Base-by-base conservation (phyloP, 768 basidiomycete genomes). In the Lactifluus pinguis region DNA sequence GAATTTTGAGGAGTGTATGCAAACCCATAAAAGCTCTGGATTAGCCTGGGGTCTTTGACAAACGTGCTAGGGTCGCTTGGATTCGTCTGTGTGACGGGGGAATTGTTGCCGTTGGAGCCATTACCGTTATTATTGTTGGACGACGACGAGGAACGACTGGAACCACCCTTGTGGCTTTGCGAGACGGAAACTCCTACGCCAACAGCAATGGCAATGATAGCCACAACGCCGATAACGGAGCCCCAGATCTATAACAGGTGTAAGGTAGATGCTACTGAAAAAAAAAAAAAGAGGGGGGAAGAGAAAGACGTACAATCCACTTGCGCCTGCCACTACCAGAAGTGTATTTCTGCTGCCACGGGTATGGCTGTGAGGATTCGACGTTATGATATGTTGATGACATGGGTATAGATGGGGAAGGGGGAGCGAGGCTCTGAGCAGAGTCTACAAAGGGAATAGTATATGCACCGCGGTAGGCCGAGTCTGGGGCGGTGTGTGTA, bases 1-100 rank as follows among this genome's bases (percentile, higher is more conserved):
- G 85, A 83, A 44, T 84, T 84, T 19, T 75, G 74, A 9, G 93
- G 92, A 1, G 91, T 92, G 72, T 95, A 95, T 0, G 93, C 93
- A 25, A 95, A 69, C 5, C 89, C 93, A 70, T 86, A 95, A 74
- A 97, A 90, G 0, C 83, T 79, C 65, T 88, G 82, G 63, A 85
- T 79, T 53, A 95, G 73, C 34, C 78, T 78, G 2, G 81, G 54
- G 71, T 95, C 81, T 73, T 85, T 87, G 19, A 73, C 71, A 72
- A 95, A 97, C 17, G 79, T 78, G 72, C 84, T 91, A 4, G 93
- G 91, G 71, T 95, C 89, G 66, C 78, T 82, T 9, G 81, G 74
- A 67, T 81, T 72, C 3, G 76, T 75, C 68, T 76, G 70, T n/a
- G 69, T 61, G 34, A 73, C 72, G 30, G 53, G 49, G 56, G 65